Conservation (phyloP, 306 rosid species). For the Cajanus cajan region DNA sequence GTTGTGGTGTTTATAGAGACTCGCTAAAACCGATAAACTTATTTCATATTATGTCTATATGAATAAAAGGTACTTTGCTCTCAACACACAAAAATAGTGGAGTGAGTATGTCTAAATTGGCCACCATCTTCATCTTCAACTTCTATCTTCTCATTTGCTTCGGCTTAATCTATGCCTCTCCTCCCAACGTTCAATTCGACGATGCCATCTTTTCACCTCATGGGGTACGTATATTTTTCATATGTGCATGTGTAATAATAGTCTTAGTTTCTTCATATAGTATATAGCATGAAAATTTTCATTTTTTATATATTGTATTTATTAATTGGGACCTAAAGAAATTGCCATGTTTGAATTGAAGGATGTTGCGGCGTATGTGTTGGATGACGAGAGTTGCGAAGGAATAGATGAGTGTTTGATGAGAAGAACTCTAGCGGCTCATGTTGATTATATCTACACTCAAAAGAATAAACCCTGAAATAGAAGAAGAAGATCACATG, state of each 20-base stretch:
- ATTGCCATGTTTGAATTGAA: not conserved
- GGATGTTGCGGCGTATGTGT: slow-evolving; percentile 24
- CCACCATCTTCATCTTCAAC: slow-evolving; percentile 40
- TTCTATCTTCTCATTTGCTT: slow-evolving; percentile 46
- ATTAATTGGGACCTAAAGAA: not conserved
- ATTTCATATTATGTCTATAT: no score
- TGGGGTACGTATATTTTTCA: slow-evolving; percentile 38
- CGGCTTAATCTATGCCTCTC: slow-evolving; percentile 36
- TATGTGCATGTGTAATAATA: no score
- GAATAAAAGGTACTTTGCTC: no score
- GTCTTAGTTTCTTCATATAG: not conserved
- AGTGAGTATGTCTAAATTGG: slow-evolving; percentile 36
- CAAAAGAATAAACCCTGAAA: slow-evolving; percentile 40
- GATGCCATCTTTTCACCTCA: not conserved
- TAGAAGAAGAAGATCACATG: not conserved
- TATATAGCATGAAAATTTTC: not conserved
- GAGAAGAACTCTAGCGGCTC: slow-evolving; percentile 28
- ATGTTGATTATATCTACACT: slow-evolving; percentile 63
- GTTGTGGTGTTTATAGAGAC: no score
- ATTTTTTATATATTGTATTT: no score
- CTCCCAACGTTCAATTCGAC: slow-evolving; percentile 10
- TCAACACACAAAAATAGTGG: no score
- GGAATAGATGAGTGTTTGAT: slow-evolving; percentile 45
- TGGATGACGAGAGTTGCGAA: slow-evolving; percentile 46
- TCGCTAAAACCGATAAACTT: no score